Conservation (phyloP, 2,329 filamentous ascomycete species). For the Lasiodiplodia theobromae region DNA sequence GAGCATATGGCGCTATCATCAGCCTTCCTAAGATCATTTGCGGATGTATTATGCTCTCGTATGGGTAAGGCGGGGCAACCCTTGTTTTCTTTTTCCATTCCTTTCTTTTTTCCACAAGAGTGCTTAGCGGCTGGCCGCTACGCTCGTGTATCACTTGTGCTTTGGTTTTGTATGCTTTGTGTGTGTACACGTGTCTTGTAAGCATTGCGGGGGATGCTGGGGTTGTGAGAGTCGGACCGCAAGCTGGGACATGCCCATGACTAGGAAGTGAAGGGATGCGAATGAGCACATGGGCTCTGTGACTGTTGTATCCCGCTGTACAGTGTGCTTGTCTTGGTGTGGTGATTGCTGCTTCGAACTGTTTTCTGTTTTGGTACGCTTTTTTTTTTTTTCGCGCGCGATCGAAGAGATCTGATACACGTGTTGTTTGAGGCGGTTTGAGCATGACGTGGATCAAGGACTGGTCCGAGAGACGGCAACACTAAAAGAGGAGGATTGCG, state of each 20-base stretch:
- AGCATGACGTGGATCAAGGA: background rate
- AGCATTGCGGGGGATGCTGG: no score
- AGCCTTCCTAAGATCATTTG: no score
- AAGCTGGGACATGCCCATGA: no score
- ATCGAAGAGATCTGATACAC: background rate
- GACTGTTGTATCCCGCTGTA: background rate
- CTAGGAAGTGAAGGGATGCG: no score
- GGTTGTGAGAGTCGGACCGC: no score
- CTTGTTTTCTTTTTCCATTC: background rate
- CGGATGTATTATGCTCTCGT: no score
- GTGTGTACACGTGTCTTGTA: background rate
- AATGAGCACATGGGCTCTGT: no score
- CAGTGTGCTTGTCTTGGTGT: background rate
- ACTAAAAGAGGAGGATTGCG: background rate
- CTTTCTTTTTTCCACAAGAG: background rate
- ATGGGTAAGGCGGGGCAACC: no score
- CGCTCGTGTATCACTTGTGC: background rate
- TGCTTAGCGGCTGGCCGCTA: background rate
- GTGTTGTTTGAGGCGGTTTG: background rate
- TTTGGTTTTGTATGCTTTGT: background rate
- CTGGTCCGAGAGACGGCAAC: no score
- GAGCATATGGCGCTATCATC: no score
- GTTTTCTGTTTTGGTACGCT: background rate
- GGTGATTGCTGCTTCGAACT: background rate
- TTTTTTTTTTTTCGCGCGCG: background rate